Conservation (phyloP, 768 basidiomycete species). For the Calocybe indica region DNA sequence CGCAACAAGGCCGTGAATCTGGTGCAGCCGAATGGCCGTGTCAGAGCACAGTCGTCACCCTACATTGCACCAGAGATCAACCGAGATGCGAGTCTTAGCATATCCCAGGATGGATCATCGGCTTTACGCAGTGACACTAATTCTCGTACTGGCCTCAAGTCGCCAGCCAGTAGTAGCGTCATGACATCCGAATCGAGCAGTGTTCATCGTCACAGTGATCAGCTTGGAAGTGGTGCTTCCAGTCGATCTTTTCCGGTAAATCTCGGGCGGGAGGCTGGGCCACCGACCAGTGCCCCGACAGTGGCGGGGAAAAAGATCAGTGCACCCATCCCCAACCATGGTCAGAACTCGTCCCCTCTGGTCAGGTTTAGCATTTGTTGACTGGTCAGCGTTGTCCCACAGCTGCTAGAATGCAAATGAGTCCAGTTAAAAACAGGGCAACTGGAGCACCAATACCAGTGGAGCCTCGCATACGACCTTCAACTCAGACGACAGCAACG, state of each 20-base stretch:
- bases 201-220: constrained; percentile 7
- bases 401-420: constrained; percentile 72
- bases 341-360: constrained; percentile 30
- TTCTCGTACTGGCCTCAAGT: constrained; percentile 15
- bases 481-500: constrained; percentile 20
- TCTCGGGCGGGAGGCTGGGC: constrained; percentile 28
- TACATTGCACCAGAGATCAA: too few relatives aligned
- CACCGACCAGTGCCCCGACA: constrained; percentile 32
- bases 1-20: too few relatives aligned
- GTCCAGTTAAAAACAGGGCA: constrained; percentile 64
- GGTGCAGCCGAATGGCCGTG: too few relatives aligned
- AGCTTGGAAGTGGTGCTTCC: constrained; percentile 29
- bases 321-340: constrained; percentile 61
- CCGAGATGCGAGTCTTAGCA: too few relatives aligned
- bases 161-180: constrained; percentile 17
- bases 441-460: constrained; percentile 61
- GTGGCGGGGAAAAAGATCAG: constrained; percentile 65
- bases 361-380: background rate
- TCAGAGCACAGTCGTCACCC: too few relatives aligned
- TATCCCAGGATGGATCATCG: too few relatives aligned
- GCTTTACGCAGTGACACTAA: too few relatives aligned
- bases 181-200: constrained; percentile 12
- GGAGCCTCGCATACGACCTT: constrained; percentile 26
- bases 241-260: constrained; percentile 35
- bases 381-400: constrained; percentile 6